Conservation (phyloP, 139 green algal species). For the Ettlia oleoabundans region DNA sequence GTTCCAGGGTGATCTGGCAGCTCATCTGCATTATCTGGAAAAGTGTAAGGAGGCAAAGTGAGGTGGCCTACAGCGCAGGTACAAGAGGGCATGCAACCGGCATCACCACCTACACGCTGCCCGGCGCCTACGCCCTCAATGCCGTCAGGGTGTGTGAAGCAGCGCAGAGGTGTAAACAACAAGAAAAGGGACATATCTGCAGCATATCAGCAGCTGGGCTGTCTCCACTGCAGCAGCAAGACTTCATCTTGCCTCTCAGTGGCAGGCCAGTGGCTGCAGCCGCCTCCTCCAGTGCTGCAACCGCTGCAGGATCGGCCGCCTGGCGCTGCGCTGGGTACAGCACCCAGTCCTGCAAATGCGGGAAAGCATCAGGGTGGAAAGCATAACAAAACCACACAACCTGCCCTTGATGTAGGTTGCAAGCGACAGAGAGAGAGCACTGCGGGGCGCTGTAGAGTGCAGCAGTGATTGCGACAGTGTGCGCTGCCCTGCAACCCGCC, state of each 20-base stretch:
- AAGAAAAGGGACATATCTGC: no score
- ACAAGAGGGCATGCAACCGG: not conserved
- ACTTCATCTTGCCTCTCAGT: not conserved
- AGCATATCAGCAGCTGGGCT: not conserved
- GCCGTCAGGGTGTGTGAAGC: no score
- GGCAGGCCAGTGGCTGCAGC: constrained; percentile 1
- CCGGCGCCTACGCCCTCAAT: no score
- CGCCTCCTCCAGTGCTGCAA: not conserved
- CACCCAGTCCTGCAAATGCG: constrained; percentile 17
- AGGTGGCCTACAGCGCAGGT: not conserved
- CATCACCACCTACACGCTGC: not conserved
- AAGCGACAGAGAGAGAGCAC: not conserved
- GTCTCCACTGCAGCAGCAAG: not conserved
- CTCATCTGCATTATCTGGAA: constrained; percentile 6
- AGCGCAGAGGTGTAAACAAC: no score
- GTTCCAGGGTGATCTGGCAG: constrained; percentile 17
- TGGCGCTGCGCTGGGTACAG: constrained; percentile 5
- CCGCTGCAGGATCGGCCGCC: not conserved
- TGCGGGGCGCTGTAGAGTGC: not conserved
- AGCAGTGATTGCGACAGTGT: not conserved
- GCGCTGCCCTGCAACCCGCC: not conserved
- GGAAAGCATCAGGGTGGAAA: not conserved
- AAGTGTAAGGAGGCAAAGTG: not conserved
- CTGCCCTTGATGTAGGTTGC: no score
- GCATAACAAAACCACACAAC: not conserved